These are phyloP conservation scores for Neurospora africana DNA, from an alignment of 495 filamentous ascomycete genomes.

Conservation along the genomic window DNA sequence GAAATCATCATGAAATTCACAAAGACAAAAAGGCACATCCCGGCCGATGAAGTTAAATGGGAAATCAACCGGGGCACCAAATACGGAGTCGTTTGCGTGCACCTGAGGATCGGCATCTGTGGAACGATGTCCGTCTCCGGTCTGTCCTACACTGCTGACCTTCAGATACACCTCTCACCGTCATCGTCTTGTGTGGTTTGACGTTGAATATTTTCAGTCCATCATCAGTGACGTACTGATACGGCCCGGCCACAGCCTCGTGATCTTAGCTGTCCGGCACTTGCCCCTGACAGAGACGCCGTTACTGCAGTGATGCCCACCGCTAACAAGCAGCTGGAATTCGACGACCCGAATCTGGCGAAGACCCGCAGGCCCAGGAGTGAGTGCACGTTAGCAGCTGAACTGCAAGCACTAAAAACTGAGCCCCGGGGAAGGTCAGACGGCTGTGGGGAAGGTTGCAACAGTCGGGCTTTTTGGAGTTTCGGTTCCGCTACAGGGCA, in stretches of 20 bases:
- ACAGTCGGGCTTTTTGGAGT: background rate
- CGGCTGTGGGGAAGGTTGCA: background rate
- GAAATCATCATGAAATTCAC: background rate
- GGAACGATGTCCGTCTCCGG: background rate
- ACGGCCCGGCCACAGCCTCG: background rate
- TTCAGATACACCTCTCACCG: background rate
- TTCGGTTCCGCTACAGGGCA: background rate
- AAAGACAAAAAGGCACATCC: background rate
- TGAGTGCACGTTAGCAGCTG: background rate
- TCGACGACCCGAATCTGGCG: background rate
- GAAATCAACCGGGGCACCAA: background rate
- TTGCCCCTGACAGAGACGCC: background rate
- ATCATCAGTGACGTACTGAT: background rate
- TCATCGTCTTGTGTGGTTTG: background rate
- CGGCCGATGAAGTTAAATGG: background rate
- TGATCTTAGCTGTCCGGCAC: background rate
- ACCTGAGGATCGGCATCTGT: background rate
- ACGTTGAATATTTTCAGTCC: background rate
- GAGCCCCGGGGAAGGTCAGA: background rate
- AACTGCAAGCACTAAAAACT: background rate
- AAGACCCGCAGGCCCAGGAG: background rate
- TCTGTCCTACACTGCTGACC: background rate
- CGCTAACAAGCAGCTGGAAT: background rate
- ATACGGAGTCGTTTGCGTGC: background rate
- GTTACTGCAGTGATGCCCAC: background rate